Conservation (phyloP, 1,284 basidiomycete species). For the Paramarasmius palmivorus region DNA sequence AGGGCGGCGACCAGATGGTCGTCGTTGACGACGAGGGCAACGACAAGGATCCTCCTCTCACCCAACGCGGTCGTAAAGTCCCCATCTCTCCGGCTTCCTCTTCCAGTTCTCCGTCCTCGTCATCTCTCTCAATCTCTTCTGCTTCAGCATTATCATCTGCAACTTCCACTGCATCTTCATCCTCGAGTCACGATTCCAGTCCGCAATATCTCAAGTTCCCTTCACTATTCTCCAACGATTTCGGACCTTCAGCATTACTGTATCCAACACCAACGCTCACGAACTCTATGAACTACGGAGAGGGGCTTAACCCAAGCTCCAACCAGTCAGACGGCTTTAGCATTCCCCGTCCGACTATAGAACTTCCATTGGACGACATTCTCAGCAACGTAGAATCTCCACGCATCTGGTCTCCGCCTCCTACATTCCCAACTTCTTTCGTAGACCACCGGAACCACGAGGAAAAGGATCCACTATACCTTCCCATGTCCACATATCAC, state of each 20-base stretch:
- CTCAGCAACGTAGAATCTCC: constrained; percentile 43
- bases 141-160: neutral
- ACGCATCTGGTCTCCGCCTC: constrained; percentile 20
- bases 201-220: constrained; percentile 56
- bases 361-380: constrained; percentile 76
- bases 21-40: constrained; percentile 31
- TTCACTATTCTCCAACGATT: constrained; percentile 68
- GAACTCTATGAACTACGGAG: constrained; percentile 72
- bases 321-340: constrained; percentile 51
- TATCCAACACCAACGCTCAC: constrained; percentile 63
- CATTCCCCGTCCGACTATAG: constrained; percentile 75
- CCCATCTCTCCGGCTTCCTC: constrained; percentile 11
- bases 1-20: constrained; percentile 26
- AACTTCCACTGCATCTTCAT: neutral
- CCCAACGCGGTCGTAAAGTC: constrained; percentile 39
- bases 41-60: constrained; percentile 38
- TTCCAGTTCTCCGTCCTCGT: constrained; percentile 8
- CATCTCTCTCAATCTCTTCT: constrained; percentile 4
- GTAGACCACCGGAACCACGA: constrained; percentile 4
- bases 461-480: constrained; percentile 8
- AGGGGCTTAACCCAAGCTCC: constrained; percentile 54
- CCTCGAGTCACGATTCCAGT: constrained; percentile 24
- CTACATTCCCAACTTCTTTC: constrained; percentile 11
- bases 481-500: constrained; percentile 16
- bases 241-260: constrained; percentile 75